These are phyloP conservation scores for Psidium friedrichsthalianum DNA, from an alignment of 345 rosid genomes.

Conservation along the genomic window DNA sequence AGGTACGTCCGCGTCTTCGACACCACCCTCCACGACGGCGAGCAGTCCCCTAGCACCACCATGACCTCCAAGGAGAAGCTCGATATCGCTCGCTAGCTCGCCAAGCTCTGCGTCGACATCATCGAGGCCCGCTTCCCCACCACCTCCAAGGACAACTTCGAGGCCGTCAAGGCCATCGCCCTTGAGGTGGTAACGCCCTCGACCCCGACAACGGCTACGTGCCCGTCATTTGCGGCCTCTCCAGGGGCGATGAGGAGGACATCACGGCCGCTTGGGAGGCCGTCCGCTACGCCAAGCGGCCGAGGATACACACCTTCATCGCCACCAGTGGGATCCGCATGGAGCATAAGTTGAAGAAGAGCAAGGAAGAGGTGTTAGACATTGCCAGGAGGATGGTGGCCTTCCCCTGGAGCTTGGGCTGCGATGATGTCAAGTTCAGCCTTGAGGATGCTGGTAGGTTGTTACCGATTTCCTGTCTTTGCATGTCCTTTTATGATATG, in stretches of 20 bases:
- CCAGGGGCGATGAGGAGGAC: conserved; percentile 78
- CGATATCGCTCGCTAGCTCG: conserved; percentile 76
- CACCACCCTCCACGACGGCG: conserved; percentile 98
- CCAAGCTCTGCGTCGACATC: conserved; percentile 80
- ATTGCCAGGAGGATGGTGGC: conserved; percentile 70
- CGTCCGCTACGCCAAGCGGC: conserved; percentile 63
- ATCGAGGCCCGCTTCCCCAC: conserved; percentile 95
- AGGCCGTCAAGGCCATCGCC: conserved; percentile 68
- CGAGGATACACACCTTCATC: conserved; percentile 79
- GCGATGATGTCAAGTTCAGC: conserved; percentile 85
- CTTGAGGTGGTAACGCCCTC: conserved; percentile 61
- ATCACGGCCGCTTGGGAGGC: conserved; percentile 85
- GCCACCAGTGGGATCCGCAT: conserved; percentile 83
- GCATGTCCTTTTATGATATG: background rate
- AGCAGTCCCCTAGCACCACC: conserved; percentile 95
- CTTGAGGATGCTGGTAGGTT: conserved; percentile 96
- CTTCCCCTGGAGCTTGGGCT: conserved; percentile 76
- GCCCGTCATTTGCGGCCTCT: conserved; percentile 89
- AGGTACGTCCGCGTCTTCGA: conserved; percentile 78
- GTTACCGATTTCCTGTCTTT: background rate
- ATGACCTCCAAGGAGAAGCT: conserved; percentile 86
- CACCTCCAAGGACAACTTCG: conserved; percentile 77
- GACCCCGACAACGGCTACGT: conserved; percentile 42
- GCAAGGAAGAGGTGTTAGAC: conserved; percentile 54
- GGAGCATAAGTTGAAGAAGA: conserved; percentile 77